Conservation (phyloP, 805 yeast species). For the Cyberlindnera euphorbiiphila region DNA sequence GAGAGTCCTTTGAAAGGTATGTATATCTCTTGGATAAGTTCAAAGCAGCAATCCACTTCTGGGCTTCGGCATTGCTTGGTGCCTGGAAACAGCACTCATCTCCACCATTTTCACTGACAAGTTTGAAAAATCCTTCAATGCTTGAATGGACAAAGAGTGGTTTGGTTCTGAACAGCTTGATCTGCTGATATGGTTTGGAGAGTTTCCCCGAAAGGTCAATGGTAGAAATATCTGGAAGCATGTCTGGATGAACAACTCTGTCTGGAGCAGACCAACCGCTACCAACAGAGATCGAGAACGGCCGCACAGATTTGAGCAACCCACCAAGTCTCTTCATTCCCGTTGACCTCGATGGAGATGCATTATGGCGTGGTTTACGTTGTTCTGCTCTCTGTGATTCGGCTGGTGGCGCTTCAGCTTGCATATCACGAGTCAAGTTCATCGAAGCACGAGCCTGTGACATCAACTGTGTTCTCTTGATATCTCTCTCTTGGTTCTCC, state of each 20-base stretch:
- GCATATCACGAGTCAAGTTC: conserved; percentile 12
- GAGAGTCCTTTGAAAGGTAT: conserved; percentile 37
- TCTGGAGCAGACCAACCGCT: conserved; percentile 40
- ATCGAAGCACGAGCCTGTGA: conserved; percentile 29
- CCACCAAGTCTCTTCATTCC: conserved; percentile 51
- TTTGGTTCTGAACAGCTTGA: conserved; percentile 41
- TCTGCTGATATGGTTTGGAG: conserved; percentile 46
- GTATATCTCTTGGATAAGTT: conserved; percentile 38
- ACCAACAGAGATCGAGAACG: conserved; percentile 52
- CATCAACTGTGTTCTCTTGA: conserved; percentile 29
- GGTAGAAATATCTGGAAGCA: conserved; percentile 53
- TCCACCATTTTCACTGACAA: conserved; percentile 39
- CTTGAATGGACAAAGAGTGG: conserved; percentile 35
- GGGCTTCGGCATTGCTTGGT: conserved; percentile 52
- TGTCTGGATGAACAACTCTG: conserved; percentile 43
- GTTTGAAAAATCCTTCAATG: conserved; percentile 39
- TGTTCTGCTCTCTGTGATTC: conserved; percentile 14
- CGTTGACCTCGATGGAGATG: conserved; percentile 22
- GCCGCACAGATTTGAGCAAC: conserved; percentile 51
- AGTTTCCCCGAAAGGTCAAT: conserved; percentile 35
- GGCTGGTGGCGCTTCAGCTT: conserved; percentile 10
- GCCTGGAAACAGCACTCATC: conserved; percentile 69
- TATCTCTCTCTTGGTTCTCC: conserved; percentile 34
- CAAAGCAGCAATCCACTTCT: conserved; percentile 63
- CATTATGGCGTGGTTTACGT: conserved; percentile 19